These are phyloP conservation scores for Alternaria brassicicola DNA, from an alignment of 2,329 filamentous ascomycete genomes.

Conservation along the genomic window DNA sequence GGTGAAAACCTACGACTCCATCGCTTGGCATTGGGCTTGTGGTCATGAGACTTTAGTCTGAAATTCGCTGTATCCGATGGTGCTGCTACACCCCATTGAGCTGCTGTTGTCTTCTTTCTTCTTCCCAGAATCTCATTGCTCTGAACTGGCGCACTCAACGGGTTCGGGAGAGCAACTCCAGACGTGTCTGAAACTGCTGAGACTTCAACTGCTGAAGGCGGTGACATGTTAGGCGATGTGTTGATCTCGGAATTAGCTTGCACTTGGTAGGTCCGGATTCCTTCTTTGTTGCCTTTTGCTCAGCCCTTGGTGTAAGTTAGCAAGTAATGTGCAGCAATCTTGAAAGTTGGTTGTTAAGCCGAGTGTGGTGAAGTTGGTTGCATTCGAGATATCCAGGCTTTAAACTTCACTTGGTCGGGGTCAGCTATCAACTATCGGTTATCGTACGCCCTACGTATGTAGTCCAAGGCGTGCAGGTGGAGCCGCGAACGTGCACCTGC, in stretches of 20 bases:
- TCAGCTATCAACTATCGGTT: slow-evolving; percentile 4
- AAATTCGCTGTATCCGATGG: slow-evolving; percentile 81
- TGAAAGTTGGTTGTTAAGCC: not conserved
- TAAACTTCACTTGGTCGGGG: not conserved
- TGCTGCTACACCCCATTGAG: slow-evolving; percentile 77
- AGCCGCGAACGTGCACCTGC: slow-evolving; percentile 26
- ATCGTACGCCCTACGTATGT: slow-evolving; percentile 34
- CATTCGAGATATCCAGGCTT: not conserved
- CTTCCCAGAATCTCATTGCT: slow-evolving; percentile 70
- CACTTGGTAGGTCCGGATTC: not conserved
- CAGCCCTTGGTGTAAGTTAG: not conserved
- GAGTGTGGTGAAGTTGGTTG: not conserved
- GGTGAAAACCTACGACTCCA: slow-evolving; percentile 75
- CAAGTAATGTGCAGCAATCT: not conserved
- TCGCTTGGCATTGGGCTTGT: slow-evolving; percentile 77
- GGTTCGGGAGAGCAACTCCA: slow-evolving; percentile 54
- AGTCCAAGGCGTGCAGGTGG: slow-evolving; percentile 22
- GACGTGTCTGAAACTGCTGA: slow-evolving; percentile 56
- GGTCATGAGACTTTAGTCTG: slow-evolving; percentile 65
- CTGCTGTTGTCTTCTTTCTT: slow-evolving; percentile 72
- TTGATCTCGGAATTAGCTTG: not conserved
- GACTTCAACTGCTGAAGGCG: slow-evolving; percentile 50
- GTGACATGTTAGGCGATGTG: slow-evolving; percentile 26
- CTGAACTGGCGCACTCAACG: slow-evolving; percentile 58
- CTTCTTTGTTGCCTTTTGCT: not conserved